Evolutionary conservation across 768 basidiomycete species (phyloP).

Genomic region (Lentinula boryana): DNA sequence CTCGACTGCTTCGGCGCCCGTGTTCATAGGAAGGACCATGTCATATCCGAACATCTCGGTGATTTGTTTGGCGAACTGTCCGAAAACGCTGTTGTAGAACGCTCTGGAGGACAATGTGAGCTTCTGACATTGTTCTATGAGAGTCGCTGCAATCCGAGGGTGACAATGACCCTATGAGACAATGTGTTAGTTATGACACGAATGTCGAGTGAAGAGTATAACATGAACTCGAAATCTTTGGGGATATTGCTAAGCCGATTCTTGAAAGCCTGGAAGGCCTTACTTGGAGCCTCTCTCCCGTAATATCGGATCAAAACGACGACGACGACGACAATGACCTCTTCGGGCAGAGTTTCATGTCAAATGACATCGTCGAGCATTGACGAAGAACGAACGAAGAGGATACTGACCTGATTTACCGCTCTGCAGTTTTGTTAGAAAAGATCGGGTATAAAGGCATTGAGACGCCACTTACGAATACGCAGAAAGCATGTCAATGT

Average conservation of each 20-base stretch:
- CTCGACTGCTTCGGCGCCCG: constrained; percentile 97
- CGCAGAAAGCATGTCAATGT: constrained; percentile 97
- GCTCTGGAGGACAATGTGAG: constrained; percentile 93
- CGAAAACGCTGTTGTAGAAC: constrained; percentile 92
- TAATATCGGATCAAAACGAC: neutral
- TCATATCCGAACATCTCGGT: constrained; percentile 86
- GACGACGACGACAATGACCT: neutral
- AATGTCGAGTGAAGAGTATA: neutral
- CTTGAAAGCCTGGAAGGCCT: constrained; percentile 8
- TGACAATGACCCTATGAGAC: constrained; percentile 77
- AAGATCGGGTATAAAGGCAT: constrained; percentile 6
- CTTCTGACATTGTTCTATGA: constrained; percentile 80
- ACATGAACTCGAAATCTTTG: constrained; percentile 2
- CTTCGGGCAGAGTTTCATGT: neutral
- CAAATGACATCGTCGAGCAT: constrained; percentile 3
- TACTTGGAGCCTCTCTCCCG: neutral
- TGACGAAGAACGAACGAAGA: neutral
- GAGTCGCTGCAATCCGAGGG: constrained; percentile 75
- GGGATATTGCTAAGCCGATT: neutral
- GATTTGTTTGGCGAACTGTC: constrained; percentile 81
- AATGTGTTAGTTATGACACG: neutral
- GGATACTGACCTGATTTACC: constrained; percentile 70
- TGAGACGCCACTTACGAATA: constrained; percentile 66
- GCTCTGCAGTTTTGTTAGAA: constrained; percentile 40
- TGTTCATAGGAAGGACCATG: constrained; percentile 98